A percentile compares a stretch with the other conserved stretches of the same genome.
Evolutionary conservation across 768 basidiomycete genomes (phyloP).

Genomic region (Agrocybe praecox): DNA sequence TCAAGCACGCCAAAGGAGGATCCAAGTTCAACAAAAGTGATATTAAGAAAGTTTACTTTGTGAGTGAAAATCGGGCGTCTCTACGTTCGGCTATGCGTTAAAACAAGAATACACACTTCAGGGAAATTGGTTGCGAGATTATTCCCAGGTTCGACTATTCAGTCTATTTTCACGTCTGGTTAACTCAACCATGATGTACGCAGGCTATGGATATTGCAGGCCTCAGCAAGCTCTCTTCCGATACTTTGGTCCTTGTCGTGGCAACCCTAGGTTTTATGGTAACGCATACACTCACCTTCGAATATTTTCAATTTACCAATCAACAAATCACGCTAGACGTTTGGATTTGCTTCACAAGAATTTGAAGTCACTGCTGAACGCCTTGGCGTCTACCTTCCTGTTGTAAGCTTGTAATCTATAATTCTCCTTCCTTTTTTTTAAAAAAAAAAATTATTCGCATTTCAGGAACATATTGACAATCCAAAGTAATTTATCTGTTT

Average conservation of each 20-base stretch:
- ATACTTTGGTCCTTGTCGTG: slow-evolving; percentile 63
- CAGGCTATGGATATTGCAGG: slow-evolving; percentile 76
- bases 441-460: not conserved
- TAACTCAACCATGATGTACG: slow-evolving; percentile 1
- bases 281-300: not conserved
- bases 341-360: slow-evolving; percentile 65
- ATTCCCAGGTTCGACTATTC: slow-evolving; percentile 51
- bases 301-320: not conserved
- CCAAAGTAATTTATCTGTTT: slow-evolving; percentile 51
- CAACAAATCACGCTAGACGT: slow-evolving; percentile 40
- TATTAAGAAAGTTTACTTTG: slow-evolving; percentile 70
- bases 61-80: slow-evolving; percentile 26
- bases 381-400: slow-evolving; percentile 76
- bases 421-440: not conserved
- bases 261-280: slow-evolving; percentile 61
- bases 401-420: slow-evolving; percentile 37
- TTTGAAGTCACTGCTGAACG: slow-evolving; percentile 75
- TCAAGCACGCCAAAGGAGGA: slow-evolving; percentile 48
- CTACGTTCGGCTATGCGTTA: not conserved
- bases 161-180: not conserved
- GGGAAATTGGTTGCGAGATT: slow-evolving; percentile 76
- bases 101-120: slow-evolving; percentile 17
- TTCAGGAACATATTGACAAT: slow-evolving; percentile 76
- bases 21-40: slow-evolving; percentile 66
- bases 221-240: slow-evolving; percentile 62